A percentile compares a stretch with the other conserved stretches of the same genome.
phyloP scores from a whole-genome alignment of 1,139 yeast species.

The Spencermartinsiella ligniputridi region DNA sequence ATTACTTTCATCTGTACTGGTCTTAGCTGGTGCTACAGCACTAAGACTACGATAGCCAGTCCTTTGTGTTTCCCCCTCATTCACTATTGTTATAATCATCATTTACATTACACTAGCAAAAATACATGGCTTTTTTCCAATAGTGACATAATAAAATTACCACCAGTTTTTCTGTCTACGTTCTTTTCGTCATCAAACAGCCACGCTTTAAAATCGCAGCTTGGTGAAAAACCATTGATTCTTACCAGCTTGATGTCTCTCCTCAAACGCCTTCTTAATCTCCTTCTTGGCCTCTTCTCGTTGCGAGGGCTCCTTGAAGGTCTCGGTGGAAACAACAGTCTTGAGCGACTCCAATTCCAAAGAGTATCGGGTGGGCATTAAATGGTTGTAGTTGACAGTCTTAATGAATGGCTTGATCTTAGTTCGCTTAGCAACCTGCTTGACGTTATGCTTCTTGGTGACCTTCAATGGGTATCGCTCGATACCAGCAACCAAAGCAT shows the following conservation, averaged over 20 bases:
- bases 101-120: conserved; percentile 6
- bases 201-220: conserved; percentile 94
- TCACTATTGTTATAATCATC: not conserved
- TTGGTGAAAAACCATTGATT: conserved; percentile 99
- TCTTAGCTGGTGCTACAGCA: no score
- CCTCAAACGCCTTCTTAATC: conserved; percentile 98
- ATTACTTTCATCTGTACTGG: no score
- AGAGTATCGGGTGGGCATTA: conserved; percentile 99
- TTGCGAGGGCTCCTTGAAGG: conserved; percentile 97
- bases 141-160: conserved; percentile 1
- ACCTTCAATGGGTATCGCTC: conserved; percentile 99
- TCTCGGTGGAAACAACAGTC: conserved; percentile 84
- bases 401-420: conserved; percentile 99
- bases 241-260: conserved; percentile 99
- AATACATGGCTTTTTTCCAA: not conserved
- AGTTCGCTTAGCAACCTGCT: conserved; percentile 96
- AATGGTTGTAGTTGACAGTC: conserved; percentile 99
- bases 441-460: conserved; percentile 90
- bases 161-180: not conserved
- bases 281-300: conserved; percentile 99
- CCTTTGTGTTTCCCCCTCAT: no score
- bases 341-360: conserved; percentile 96
- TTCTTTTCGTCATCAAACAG: not conserved
- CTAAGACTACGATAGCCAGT: no score
- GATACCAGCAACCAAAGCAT: conserved; percentile 98